A percentile compares a stretch with the other conserved stretches of the same genome.
phyloP scores from a whole-genome alignment of 2,329 filamentous ascomycete genomes.

The Cladophialophora psammophila region DNA sequence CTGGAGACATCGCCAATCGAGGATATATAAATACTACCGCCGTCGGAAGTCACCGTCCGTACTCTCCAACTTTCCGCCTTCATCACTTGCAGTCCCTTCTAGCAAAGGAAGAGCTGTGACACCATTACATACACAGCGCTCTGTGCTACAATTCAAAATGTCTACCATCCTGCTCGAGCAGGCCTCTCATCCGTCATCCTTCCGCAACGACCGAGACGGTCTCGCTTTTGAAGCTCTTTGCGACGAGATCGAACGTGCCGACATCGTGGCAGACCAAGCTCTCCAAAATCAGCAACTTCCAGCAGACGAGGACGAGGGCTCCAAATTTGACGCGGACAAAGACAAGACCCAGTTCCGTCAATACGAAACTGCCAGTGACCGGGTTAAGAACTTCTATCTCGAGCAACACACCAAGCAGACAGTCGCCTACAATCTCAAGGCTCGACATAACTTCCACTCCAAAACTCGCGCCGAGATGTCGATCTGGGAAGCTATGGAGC shows the following conservation, averaged over 20 bases:
- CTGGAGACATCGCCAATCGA: not conserved
- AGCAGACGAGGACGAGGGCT: constrained; percentile 56
- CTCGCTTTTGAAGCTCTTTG: constrained; percentile 65
- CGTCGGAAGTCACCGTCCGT: not conserved
- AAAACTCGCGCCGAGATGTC: constrained; percentile 77
- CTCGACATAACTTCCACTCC: constrained; percentile 73
- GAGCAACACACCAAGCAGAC: constrained; percentile 69
- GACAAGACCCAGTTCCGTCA: constrained; percentile 83
- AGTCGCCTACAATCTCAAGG: constrained; percentile 78
- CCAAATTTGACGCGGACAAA: constrained; percentile 75
- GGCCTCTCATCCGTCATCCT: constrained; percentile 29
- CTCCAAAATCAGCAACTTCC: constrained; percentile 52
- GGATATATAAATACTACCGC: not conserved
- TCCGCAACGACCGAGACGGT: constrained; percentile 58
- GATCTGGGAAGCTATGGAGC: constrained; percentile 91
- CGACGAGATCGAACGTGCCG: constrained; percentile 67
- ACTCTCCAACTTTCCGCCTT: not conserved
- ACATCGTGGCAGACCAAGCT: constrained; percentile 64
- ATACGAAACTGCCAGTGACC: constrained; percentile 81
- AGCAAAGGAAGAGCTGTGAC: not conserved
- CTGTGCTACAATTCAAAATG: constrained; percentile 24
- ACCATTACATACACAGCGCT: not conserved
- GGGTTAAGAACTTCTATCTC: constrained; percentile 85
- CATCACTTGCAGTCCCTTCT: not conserved
- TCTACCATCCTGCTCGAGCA: constrained; percentile 32